These are phyloP conservation scores for Piper longum DNA, from an alignment of 164 flowering plant genomes.

Conservation along the genomic window DNA sequence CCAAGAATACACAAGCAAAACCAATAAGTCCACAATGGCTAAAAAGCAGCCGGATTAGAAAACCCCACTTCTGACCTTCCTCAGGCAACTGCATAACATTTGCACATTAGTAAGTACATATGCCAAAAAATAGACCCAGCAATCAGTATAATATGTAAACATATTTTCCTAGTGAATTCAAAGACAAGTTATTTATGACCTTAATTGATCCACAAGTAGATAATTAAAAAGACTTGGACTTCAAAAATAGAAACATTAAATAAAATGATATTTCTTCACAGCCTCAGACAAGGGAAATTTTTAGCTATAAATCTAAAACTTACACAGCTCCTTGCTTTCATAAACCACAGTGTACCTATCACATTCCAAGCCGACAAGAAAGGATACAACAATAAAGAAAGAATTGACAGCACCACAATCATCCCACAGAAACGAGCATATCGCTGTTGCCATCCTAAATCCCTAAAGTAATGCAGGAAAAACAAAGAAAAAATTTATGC, in stretches of 20 bases:
- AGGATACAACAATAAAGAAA: conserved; percentile 69
- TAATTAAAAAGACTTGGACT: too few species aligned
- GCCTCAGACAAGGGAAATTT: too few species aligned
- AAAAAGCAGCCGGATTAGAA: conserved; percentile 90
- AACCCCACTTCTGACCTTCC: conserved; percentile 99
- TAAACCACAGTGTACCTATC: conserved; percentile 89
- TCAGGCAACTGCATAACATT: conserved; percentile 63
- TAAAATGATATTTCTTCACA: too few species aligned
- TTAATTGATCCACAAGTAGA: too few species aligned
- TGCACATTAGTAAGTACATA: background rate
- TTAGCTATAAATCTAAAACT: conserved; percentile 16
- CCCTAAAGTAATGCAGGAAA: conserved; percentile 32
- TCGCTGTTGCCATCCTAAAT: conserved; percentile 89
- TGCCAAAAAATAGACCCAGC: background rate
- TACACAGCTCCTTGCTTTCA: conserved; percentile 77
- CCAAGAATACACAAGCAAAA: conserved; percentile 63
- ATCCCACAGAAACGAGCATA: conserved; percentile 88
- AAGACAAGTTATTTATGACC: too few species aligned
- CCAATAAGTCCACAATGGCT: conserved; percentile 89
- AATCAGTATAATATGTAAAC: too few species aligned
- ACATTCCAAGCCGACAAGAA: conserved; percentile 96
- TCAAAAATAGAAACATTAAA: too few species aligned
- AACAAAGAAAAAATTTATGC: background rate
- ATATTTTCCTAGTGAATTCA: too few species aligned
- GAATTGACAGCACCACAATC: conserved; percentile 68